Evolutionary conservation across 2,329 filamentous ascomycete genomes (phyloP).

Genomic region (Lasiodiplodia sp.): DNA sequence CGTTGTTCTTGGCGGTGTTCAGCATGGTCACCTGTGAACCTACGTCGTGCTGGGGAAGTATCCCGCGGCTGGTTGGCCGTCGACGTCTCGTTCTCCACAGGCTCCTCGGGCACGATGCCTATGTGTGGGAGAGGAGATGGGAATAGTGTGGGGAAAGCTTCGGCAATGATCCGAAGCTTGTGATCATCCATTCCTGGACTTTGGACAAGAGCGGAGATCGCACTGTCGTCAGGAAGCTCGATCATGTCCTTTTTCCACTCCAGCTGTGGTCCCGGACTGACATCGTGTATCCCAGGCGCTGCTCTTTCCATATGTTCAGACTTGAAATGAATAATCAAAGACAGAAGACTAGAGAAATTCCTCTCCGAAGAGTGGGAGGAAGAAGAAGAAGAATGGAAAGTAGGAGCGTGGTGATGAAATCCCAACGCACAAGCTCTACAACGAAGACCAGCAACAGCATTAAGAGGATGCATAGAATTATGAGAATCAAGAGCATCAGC

Average conservation of each 20-base stretch:
- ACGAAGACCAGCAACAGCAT: slow-evolving; percentile 52
- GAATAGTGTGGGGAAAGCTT: slow-evolving; percentile 57
- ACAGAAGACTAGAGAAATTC: slow-evolving; percentile 55
- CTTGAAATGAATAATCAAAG: slow-evolving; percentile 66
- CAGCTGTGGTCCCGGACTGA: slow-evolving; percentile 34
- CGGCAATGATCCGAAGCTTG: slow-evolving; percentile 60
- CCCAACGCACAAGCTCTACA: slow-evolving; percentile 51
- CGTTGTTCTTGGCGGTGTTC: slow-evolving; percentile 8
- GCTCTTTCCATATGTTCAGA: slow-evolving; percentile 59
- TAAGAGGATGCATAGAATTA: slow-evolving; percentile 51
- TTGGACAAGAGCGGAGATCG: slow-evolving; percentile 58
- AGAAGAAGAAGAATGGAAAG: slow-evolving; percentile 40
- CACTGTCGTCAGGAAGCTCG: slow-evolving; percentile 61
- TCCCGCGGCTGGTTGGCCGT: not conserved
- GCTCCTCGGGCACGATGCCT: slow-evolving; percentile 44
- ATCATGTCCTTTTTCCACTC: slow-evolving; percentile 70
- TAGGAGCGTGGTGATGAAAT: slow-evolving; percentile 39
- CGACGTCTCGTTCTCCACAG: slow-evolving; percentile 32
- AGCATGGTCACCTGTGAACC: slow-evolving; percentile 8
- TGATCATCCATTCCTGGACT: slow-evolving; percentile 64
- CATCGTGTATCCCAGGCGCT: slow-evolving; percentile 21
- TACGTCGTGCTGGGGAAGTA: not conserved
- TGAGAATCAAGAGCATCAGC: slow-evolving; percentile 53
- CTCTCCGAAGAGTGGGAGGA: slow-evolving; percentile 47
- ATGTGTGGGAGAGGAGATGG: slow-evolving; percentile 53